These are phyloP conservation scores for Colletotrichum sp. DNA, from an alignment of 2,329 filamentous ascomycete species.

Conservation along the genomic window DNA sequence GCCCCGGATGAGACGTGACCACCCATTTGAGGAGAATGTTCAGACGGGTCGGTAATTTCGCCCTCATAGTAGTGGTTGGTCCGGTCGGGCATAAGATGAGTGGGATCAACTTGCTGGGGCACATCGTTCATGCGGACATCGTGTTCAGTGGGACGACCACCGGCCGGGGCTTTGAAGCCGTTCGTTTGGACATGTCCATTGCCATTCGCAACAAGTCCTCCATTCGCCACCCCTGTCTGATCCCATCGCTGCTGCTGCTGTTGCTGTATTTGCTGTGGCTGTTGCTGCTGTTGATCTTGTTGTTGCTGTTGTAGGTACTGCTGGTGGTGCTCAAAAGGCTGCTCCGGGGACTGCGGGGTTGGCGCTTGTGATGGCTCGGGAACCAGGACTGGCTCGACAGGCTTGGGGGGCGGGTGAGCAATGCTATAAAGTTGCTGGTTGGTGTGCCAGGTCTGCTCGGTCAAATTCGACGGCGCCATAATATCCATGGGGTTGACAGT, in stretches of 20 bases:
- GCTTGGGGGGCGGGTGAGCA: slow-evolving; percentile 24
- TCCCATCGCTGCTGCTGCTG: not conserved
- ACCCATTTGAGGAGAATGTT: slow-evolving; percentile 47
- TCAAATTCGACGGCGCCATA: slow-evolving; percentile 47
- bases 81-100: slow-evolving; percentile 8
- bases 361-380: slow-evolving; percentile 31
- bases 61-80: slow-evolving; percentile 19
- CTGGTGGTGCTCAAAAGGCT: slow-evolving; percentile 3
- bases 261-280: not conserved
- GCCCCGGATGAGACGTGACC: slow-evolving; percentile 42
- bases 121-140: slow-evolving; percentile 1
- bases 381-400: slow-evolving; percentile 12
- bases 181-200: not conserved
- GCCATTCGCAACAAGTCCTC: not conserved
- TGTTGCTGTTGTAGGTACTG: not conserved
- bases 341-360: slow-evolving; percentile 21
- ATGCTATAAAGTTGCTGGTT: slow-evolving; percentile 39
- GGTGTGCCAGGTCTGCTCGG: slow-evolving; percentile 36
- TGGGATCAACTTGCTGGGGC: not conserved
- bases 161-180: not conserved
- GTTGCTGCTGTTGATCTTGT: not conserved
- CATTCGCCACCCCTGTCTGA: not conserved
- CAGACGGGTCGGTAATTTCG: slow-evolving; percentile 35
- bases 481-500: slow-evolving; percentile 61
- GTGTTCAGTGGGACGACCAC: not conserved